These are phyloP conservation scores for Boletus vermiculosoides DNA, from an alignment of 768 basidiomycete species.

Conservation along the genomic window DNA sequence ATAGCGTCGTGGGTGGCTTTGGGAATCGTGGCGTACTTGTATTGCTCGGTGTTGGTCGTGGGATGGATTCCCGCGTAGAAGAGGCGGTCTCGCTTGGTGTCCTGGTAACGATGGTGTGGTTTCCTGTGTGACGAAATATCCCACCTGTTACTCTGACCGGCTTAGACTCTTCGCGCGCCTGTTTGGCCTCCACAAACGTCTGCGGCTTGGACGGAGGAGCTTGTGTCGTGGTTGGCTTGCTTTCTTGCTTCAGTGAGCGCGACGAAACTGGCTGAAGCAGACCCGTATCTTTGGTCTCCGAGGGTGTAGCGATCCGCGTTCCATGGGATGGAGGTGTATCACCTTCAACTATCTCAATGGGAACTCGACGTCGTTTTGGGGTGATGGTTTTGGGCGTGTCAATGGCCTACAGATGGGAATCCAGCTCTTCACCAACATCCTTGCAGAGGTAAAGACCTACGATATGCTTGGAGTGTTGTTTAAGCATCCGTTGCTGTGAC, in stretches of 20 bases:
- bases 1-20: conserved; percentile 46
- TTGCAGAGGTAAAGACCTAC: conserved; percentile 12
- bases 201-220: conserved; percentile 16
- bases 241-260: conserved; percentile 28
- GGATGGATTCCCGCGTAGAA: conserved; percentile 1
- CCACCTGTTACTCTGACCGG: conserved; percentile 60
- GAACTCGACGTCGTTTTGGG: conserved; percentile 56
- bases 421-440: background rate
- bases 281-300: conserved; percentile 16
- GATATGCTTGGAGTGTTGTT: conserved; percentile 36
- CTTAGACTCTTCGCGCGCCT: conserved; percentile 47
- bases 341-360: conserved; percentile 58
- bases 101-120: conserved; percentile 53
- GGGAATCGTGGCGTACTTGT: conserved; percentile 2
- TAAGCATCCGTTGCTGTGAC: conserved; percentile 32
- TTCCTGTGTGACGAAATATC: conserved; percentile 66
- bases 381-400: conserved; percentile 1
- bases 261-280: conserved; percentile 43
- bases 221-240: conserved; percentile 3
- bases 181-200: conserved; percentile 60
- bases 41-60: conserved; percentile 2
- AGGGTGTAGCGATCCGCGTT: background rate
- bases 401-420: conserved; percentile 13
- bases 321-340: conserved; percentile 8
- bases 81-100: conserved; percentile 18